Evolutionary conservation across 2,329 filamentous ascomycete species (phyloP).

Genomic region (Stagonosporopsis chrysanthemi): DNA sequence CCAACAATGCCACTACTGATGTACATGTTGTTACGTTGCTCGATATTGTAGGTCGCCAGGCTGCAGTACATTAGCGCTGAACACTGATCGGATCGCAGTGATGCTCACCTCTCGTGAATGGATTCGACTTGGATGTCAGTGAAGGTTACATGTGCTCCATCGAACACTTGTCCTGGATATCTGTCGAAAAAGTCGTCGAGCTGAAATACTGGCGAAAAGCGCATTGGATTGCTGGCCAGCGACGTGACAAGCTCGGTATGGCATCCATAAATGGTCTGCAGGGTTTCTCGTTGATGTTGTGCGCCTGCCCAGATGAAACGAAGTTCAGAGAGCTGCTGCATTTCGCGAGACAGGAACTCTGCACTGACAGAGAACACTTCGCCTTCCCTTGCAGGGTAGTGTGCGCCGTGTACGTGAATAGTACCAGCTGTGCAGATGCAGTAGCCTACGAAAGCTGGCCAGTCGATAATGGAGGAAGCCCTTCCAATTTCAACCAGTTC

Average conservation of each 20-base stretch:
- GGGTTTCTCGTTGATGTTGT: constrained; percentile 79
- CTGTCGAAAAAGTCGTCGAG: constrained; percentile 88
- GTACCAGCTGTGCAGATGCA: constrained; percentile 87
- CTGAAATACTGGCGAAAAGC: constrained; percentile 81
- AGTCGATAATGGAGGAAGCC: constrained; percentile 77
- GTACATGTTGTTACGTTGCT: constrained; percentile 49
- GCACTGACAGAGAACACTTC: constrained; percentile 69
- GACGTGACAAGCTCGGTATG: constrained; percentile 82
- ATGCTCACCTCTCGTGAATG: constrained; percentile 61
- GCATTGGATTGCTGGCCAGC: constrained; percentile 70
- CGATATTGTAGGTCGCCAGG: constrained; percentile 46
- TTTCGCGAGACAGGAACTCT: constrained; percentile 77
- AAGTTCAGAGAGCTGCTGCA: constrained; percentile 80
- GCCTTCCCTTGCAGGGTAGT: constrained; percentile 72
- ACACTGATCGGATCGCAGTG: not conserved
- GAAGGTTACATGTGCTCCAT: constrained; percentile 77
- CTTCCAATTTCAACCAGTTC: constrained; percentile 82
- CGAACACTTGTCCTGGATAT: constrained; percentile 75
- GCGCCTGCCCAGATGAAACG: constrained; percentile 78
- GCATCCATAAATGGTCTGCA: constrained; percentile 79
- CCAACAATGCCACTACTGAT: constrained; percentile 42
- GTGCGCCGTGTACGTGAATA: constrained; percentile 84
- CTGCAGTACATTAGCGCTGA: constrained; percentile 30
- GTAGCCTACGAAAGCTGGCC: constrained; percentile 86
- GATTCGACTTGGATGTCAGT: constrained; percentile 70